Percentiles rank a stretch among this genome's conserved stretches.
These are phyloP conservation scores for Lentithecium fluviatile DNA, from an alignment of 495 filamentous ascomycete genomes.

Conservation along the genomic window DNA sequence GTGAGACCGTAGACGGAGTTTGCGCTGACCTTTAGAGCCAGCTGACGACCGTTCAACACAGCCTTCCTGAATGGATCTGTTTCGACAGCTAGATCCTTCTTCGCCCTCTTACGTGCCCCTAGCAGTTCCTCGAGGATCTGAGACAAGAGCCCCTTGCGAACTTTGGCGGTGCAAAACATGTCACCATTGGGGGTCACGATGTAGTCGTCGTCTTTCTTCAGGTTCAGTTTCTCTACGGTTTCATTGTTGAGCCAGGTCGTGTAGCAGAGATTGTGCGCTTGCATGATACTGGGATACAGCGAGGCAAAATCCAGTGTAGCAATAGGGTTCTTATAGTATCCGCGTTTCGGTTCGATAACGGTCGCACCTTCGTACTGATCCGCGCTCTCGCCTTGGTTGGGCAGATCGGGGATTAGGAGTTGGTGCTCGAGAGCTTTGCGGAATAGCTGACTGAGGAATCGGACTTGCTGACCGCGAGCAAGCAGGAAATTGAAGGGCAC, in stretches of 20 bases:
- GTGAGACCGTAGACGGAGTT: constrained; percentile 99
- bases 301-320: constrained; percentile 99
- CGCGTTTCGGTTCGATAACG: constrained; percentile 91
- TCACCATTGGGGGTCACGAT: constrained; percentile 93
- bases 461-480: constrained; percentile 90
- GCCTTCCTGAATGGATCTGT: constrained; percentile 97
- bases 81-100: constrained; percentile 84
- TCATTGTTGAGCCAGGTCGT: constrained; percentile 85
- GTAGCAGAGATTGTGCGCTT: constrained; percentile 98
- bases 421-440: constrained; percentile 89
- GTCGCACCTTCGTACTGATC: constrained; percentile 98
- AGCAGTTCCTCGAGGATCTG: constrained; percentile 95
- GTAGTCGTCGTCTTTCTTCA: constrained; percentile 89
- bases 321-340: constrained; percentile 90
- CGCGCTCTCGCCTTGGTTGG: constrained; percentile 54
- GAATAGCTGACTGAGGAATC: constrained; percentile 96
- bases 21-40: constrained; percentile 94
- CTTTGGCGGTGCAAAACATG: constrained; percentile 83
- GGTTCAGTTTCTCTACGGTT: constrained; percentile 66
- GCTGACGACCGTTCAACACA: constrained; percentile 93
- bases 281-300: constrained; percentile 97
- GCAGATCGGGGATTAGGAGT: constrained; percentile 86
- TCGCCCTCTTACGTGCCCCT: constrained; percentile 84
- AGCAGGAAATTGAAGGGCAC: constrained; percentile 96
- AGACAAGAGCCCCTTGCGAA: constrained; percentile 87